Percentiles rank a stretch among this genome's conserved stretches.
These are phyloP conservation scores for Phyllosticta ampelicida DNA, from an alignment of 2,329 filamentous ascomycete species.

Conservation along the genomic window DNA sequence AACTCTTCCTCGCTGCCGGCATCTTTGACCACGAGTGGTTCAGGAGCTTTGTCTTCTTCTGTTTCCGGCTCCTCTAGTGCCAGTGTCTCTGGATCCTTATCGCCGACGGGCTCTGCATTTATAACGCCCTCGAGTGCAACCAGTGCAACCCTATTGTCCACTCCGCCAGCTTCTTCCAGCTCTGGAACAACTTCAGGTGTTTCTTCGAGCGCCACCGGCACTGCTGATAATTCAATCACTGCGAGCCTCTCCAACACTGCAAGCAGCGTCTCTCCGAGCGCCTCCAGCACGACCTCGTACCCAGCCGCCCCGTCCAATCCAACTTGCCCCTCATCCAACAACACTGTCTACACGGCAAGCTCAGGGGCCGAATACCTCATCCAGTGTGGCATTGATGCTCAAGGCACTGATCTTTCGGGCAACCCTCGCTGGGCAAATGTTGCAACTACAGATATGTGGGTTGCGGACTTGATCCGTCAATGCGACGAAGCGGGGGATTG, in stretches of 20 bases:
- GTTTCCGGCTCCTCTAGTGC: neutral
- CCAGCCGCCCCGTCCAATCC: neutral
- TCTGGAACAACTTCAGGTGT: too few relatives aligned
- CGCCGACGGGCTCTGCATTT: too few relatives aligned
- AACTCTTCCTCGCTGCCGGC: neutral
- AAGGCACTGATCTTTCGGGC: neutral
- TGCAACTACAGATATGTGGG: neutral
- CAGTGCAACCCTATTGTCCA: too few relatives aligned
- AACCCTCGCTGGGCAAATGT: conserved; percentile 1
- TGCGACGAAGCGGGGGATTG: neutral
- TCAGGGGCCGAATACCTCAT: neutral
- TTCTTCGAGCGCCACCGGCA: too few relatives aligned
- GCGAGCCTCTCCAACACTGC: too few relatives aligned
- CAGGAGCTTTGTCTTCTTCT: neutral
- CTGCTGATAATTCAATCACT: too few relatives aligned
- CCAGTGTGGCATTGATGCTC: neutral
- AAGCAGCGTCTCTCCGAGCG: neutral
- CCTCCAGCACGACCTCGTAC: neutral
- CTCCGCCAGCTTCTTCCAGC: too few relatives aligned
- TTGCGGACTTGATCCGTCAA: neutral
- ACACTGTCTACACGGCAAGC: neutral
- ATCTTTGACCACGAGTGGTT: neutral
- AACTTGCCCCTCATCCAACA: neutral
- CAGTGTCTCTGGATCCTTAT: neutral
- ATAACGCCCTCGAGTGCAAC: too few relatives aligned